Evolutionary conservation across 2,329 filamentous ascomycete species (phyloP), one percentile per base, ranked within the genome.

Genomic region (Fusarium sp.): DNA sequence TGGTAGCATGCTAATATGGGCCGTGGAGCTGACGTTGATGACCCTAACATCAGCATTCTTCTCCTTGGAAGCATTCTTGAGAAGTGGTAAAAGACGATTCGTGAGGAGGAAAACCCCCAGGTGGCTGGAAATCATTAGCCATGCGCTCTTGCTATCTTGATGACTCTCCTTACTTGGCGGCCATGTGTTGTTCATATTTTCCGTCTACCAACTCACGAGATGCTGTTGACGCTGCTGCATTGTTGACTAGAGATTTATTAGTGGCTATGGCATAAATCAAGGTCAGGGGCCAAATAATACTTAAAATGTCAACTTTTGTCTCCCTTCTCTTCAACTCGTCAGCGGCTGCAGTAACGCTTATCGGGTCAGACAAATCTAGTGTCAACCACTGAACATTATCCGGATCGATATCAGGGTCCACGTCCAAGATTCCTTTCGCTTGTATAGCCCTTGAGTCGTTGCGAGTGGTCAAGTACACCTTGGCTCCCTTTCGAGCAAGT

Each of bases 21-120:
- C 70, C 23, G 57, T 70, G 20, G 74, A 76, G 38, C 59, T 58
- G 16, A 76, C 27, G 4, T 56, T 74, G 16, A 77, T 53, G 23
- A 77, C 57, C 3, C 75, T 71, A 6, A 77, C 75, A 38, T 77
- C 75, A 2, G 74, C 55, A 4, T 46, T 31, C 29, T 31, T 31
- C 29, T 31, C 44, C 1, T 56, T 31, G 7, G 63, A 57, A 3
- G 76, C 71, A 4, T 65, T 61, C 9, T 74, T 72, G 6, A 78
- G 66, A 6, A 75, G 65, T 0, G 76, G 75, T 1, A 79, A 58
- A 0, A 77, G 16, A 29, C 68, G 58, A n/a, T 76, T 74, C 6
- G 69, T 73, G 27, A 77, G 60, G 3, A 74, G 50, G 53, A 75
- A 77, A 38, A 71, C 74, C 1, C 75, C 76, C 10, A 77, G 50